Conservation (phyloP, 306 rosid genomes). For the Rosa multiflora region DNA sequence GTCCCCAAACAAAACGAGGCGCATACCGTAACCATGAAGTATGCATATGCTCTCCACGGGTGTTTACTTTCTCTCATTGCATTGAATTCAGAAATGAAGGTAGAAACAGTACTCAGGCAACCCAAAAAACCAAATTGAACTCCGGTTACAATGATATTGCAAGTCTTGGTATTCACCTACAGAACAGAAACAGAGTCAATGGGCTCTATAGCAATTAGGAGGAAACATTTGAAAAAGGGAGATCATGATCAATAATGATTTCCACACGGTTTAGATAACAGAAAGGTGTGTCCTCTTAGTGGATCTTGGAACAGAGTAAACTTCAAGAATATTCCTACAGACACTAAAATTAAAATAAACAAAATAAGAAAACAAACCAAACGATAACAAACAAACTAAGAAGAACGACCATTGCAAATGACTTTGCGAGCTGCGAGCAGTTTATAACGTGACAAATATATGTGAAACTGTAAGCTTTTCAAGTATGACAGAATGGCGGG, state of each 20-base stretch:
- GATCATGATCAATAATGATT: not conserved
- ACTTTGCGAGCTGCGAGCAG: not conserved
- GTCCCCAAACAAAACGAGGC: slow-evolving; percentile 59
- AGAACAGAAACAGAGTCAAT: slow-evolving; percentile 15
- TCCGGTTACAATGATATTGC: slow-evolving; percentile 56
- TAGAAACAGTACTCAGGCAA: slow-evolving; percentile 83
- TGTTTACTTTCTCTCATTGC: slow-evolving; percentile 67
- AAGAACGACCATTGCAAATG: not conserved
- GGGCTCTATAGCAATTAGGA: not conserved
- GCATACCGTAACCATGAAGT: slow-evolving; percentile 56
- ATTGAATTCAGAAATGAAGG: slow-evolving; percentile 81
- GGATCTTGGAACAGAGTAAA: not conserved
- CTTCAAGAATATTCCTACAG: not conserved
- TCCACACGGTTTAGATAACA: not conserved
- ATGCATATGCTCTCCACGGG: slow-evolving; percentile 73
- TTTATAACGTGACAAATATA: not conserved
- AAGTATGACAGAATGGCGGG: not conserved
- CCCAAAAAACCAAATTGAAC: slow-evolving; percentile 73
- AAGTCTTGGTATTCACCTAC: slow-evolving; percentile 55
- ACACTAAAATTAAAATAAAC: not conserved
- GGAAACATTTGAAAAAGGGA: not conserved
- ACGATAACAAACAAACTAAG: not conserved
- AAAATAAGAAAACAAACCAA: not conserved
- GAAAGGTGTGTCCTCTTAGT: not conserved
- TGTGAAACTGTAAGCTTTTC: not conserved